Conservation (phyloP, 345 rosid genomes). For the Microcos paniculata region DNA sequence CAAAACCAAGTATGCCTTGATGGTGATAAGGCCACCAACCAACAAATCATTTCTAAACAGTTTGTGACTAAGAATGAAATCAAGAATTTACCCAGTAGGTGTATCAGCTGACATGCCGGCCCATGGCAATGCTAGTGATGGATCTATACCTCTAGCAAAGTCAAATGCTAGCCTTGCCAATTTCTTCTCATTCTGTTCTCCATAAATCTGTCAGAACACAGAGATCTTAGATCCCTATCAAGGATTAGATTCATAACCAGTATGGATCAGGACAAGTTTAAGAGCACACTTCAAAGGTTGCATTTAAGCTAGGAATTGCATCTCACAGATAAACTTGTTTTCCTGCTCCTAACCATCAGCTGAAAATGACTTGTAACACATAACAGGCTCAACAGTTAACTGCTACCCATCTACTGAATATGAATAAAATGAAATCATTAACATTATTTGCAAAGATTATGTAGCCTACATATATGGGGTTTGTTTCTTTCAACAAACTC, state of each 20-base stretch:
- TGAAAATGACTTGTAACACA: not conserved
- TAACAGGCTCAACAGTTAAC: not conserved
- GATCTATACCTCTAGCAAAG: slow-evolving; percentile 93
- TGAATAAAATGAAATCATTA: not conserved
- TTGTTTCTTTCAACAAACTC: slow-evolving; percentile 1
- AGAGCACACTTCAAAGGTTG: not conserved
- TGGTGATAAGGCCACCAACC: slow-evolving; percentile 17
- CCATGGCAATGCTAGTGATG: slow-evolving; percentile 95
- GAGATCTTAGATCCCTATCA: slow-evolving; percentile 11
- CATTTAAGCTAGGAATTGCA: slow-evolving; percentile 7
- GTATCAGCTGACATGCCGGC: slow-evolving; percentile 93
- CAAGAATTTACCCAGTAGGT: slow-evolving; percentile 51
- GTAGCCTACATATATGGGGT: not conserved
- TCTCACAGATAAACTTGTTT: not conserved
- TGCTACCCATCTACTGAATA: not conserved
- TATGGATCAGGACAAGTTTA: not conserved
- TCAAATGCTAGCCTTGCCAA: slow-evolving; percentile 89
- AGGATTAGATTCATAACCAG: not conserved
- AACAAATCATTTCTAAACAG: slow-evolving; percentile 7
- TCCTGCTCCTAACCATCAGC: not conserved
- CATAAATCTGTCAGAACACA: slow-evolving; percentile 59
- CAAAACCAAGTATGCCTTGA: slow-evolving; percentile 21
- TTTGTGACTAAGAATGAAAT: slow-evolving; percentile 14
- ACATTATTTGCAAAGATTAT: not conserved
- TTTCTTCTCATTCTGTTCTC: slow-evolving; percentile 60